Conservation (phyloP, 192 early-diverging fungal genomes). For the Rhizoclosmatium globosum region DNA sequence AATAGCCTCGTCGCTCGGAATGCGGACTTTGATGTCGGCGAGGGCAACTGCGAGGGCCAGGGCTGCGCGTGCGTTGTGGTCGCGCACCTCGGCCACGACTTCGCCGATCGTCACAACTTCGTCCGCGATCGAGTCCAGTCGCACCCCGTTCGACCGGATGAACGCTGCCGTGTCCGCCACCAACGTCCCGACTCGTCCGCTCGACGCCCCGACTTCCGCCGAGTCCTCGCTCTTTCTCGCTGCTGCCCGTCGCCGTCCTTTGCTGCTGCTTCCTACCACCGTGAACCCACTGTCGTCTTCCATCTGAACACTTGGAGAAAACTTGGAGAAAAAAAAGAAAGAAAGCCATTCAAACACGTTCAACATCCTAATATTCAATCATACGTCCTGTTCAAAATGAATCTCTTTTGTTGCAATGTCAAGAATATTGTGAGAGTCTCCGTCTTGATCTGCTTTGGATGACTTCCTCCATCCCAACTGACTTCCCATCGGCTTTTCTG, state of each 20-base stretch:
- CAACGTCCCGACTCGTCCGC: neutral
- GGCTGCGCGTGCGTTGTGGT: constrained; percentile 59
- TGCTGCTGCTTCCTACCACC: neutral
- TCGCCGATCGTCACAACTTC: constrained; percentile 87
- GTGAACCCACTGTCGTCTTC: neutral
- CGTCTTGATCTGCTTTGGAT: too few species aligned
- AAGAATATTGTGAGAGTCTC: neutral
- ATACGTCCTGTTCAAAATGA: neutral
- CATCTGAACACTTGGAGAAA: neutral
- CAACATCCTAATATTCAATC: neutral
- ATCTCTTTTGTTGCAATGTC: neutral
- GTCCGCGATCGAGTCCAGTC: constrained; percentile 68
- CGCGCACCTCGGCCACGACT: constrained; percentile 83
- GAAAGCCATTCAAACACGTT: neutral
- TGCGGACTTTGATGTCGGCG: constrained; percentile 3
- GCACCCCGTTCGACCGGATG: constrained; percentile 20
- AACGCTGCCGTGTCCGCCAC: constrained; percentile 33
- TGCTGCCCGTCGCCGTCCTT: neutral
- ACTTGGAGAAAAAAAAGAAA: constrained; percentile 7
- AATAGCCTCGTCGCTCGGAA: constrained; percentile 17
- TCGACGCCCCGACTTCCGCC: neutral
- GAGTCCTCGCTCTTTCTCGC: neutral
- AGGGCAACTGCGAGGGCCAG: constrained; percentile 19
- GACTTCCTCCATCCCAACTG: too few species aligned
- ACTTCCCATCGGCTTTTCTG: too few species aligned